Evolutionary conservation across 2,329 filamentous ascomycete genomes (phyloP).

Genomic region (Coleophoma crateriformis): DNA sequence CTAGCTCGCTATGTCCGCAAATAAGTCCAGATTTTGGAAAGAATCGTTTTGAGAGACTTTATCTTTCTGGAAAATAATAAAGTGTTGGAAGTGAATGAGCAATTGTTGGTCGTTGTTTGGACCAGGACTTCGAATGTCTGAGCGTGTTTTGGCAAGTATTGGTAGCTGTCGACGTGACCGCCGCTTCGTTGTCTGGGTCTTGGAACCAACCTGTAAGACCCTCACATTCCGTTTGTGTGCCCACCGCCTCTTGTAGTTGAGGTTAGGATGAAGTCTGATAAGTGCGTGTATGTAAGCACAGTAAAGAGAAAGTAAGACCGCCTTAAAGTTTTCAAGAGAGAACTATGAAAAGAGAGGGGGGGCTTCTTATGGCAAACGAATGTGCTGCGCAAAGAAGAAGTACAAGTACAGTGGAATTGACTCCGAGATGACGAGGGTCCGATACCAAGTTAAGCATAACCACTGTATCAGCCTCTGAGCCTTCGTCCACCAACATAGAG

Average conservation of each 20-base stretch:
- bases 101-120: too few relatives aligned
- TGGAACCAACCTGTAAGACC: conserved; percentile 34
- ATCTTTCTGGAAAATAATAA: conserved; percentile 11
- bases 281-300: conserved; percentile 9
- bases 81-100: conserved; percentile 5
- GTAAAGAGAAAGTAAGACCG: too few relatives aligned
- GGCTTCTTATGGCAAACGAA: background rate
- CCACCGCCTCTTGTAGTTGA: conserved; percentile 42
- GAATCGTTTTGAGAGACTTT: conserved; percentile 7
- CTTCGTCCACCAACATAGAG: conserved; percentile 21
- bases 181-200: conserved; percentile 44
- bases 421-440: conserved; percentile 6
- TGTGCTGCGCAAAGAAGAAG: conserved; percentile 1
- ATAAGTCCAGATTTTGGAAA: conserved; percentile 17
- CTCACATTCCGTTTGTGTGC: conserved; percentile 39
- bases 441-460: conserved; percentile 16
- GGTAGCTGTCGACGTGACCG: conserved; percentile 32
- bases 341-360: too few relatives aligned
- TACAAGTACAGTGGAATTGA: too few relatives aligned
- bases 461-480: conserved; percentile 17
- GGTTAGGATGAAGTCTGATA: conserved; percentile 30
- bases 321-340: too few relatives aligned
- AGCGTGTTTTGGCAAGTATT: conserved; percentile 16
- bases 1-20: conserved; percentile 18
- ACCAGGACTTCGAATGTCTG: conserved; percentile 12